Evolutionary conservation across 257 asterid species (phyloP).

Genomic region (Solanum chmielewskii): DNA sequence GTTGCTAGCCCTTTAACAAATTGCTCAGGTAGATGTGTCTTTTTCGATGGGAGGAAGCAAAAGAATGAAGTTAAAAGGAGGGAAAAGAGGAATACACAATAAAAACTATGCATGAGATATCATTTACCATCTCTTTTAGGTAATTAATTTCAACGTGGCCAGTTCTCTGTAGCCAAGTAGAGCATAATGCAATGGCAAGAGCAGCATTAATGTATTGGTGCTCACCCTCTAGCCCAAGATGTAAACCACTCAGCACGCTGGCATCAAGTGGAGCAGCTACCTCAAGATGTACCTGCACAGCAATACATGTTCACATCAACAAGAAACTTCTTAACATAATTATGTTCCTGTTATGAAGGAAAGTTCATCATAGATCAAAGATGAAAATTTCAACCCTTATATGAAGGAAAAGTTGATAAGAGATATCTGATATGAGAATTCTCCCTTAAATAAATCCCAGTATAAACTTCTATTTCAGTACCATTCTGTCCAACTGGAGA

Average conservation of each 20-base stretch:
- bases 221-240: constrained; percentile 95
- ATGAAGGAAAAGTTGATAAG: background rate
- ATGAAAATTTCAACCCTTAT: background rate
- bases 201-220: constrained; percentile 95
- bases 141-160: constrained; percentile 72
- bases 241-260: constrained; percentile 42
- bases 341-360: background rate
- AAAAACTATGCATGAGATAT: background rate
- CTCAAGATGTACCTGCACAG: constrained; percentile 69
- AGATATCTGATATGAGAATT: background rate
- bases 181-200: constrained; percentile 85
- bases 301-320: constrained; percentile 6
- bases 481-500: background rate
- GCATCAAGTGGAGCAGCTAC: constrained; percentile 72
- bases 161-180: constrained; percentile 89
- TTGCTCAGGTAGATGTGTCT: constrained; percentile 85
- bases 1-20: constrained; percentile 68
- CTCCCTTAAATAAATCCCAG: background rate
- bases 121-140: constrained; percentile 65
- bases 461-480: background rate
- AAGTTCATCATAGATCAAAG: background rate
- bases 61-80: background rate
- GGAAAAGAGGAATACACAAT: background rate
- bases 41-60: background rate
- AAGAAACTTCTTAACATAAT: background rate